Conservation (phyloP, 192 early-diverging fungal species). For the Coemansia sp. region DNA sequence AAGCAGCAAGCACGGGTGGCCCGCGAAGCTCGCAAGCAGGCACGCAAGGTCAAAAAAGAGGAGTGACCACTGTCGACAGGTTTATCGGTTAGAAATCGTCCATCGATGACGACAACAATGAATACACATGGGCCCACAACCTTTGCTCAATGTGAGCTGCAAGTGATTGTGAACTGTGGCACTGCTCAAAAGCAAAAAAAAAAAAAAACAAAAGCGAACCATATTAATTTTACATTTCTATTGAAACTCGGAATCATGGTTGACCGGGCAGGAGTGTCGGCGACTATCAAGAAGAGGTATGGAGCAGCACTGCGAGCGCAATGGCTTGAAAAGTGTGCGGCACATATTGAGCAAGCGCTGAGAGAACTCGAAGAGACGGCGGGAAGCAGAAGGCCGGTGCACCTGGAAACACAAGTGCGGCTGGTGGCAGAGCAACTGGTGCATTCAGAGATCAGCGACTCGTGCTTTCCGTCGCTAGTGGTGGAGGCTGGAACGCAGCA, state of each 20-base stretch:
- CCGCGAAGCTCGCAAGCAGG: slow-evolving; percentile 6
- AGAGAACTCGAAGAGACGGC: not conserved
- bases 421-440: slow-evolving; percentile 45
- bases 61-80: not conserved
- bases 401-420: slow-evolving; percentile 33
- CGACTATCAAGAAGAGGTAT: slow-evolving; percentile 23
- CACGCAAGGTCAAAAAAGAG: not conserved
- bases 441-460: slow-evolving; percentile 38
- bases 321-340: slow-evolving; percentile 45
- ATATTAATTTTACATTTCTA: too few relatives aligned
- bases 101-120: not conserved
- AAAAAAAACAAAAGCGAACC: too few relatives aligned
- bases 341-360: slow-evolving; percentile 32
- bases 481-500: not conserved
- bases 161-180: not conserved
- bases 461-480: slow-evolving; percentile 28
- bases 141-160: not conserved
- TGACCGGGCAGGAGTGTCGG: slow-evolving; percentile 21
- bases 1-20: slow-evolving; percentile 14
- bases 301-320: slow-evolving; percentile 15
- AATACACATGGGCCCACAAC: not conserved
- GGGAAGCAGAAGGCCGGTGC: not conserved
- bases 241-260: slow-evolving; percentile 15
- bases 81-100: not conserved
- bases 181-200: too few relatives aligned